Evolutionary conservation across 2,329 filamentous ascomycete species (phyloP), one percentile per base, ranked within the genome.

Genomic region (Apiospora pterosperma): DNA sequence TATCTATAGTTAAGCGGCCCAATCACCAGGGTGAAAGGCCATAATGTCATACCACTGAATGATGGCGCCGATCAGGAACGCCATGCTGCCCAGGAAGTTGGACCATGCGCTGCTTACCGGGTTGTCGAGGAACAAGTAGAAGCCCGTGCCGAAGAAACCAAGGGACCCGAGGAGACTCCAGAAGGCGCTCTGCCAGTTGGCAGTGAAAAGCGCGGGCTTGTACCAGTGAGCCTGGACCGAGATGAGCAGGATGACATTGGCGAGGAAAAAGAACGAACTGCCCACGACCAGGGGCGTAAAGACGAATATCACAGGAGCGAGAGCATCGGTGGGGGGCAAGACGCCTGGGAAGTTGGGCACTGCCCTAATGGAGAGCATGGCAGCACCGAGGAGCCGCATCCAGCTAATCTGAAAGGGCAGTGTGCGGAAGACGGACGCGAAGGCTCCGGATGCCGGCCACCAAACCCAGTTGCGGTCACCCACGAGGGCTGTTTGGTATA

Each of bases 21-120:
- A 55, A 1, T 48, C 41, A 42, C 64, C 63, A 21, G 64, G 60
- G 63, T 69, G 65, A 39, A 71, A 70, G 36, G 64, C 68, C 69
- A 70, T 71, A n/a, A 70, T 41, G 60, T 69, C 64, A 55, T 71
- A 70, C 62, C 64, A 68, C 52, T 65, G 61, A 12, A 68, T 64
- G 14, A 69, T n/a, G 61, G 67, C 63, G 11, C 69, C 65, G 38
- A 68, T 36, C 25, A 69, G 42, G 58, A 69, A 69, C 7, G 41
- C 61, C 60, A 44, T 48, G 23, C 62, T 52, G 4, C 67, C 64
- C 28, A 67, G 61, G 28, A 68, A 67, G 4, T 44, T 66, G 16
- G 66, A 38, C 59, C 60, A 61, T 12, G 42, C 23, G 31, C 44
- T 59, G 14, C 25, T 59, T n/a, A 25, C 25, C 28, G 36, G 62